Evolutionary conservation across 2,329 filamentous ascomycete genomes (phyloP).

Genomic region (Coniochaeta hoffmannii): DNA sequence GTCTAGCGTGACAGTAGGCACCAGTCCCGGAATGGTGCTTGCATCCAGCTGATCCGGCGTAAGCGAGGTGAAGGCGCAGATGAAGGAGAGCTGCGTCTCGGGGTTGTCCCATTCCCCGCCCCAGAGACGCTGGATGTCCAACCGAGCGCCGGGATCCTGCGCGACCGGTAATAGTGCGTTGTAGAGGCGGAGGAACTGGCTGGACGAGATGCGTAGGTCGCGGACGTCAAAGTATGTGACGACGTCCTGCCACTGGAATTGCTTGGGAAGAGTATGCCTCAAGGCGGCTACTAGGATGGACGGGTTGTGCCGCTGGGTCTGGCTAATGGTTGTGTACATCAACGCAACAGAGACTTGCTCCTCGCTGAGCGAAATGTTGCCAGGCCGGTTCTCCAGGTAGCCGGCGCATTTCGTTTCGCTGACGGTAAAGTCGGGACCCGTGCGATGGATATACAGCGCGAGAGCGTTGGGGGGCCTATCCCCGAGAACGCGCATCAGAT

Average conservation of each 20-base stretch:
- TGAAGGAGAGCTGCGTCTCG: slow-evolving; percentile 87
- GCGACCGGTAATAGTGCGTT: slow-evolving; percentile 70
- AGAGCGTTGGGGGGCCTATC: slow-evolving; percentile 50
- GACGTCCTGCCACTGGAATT: slow-evolving; percentile 66
- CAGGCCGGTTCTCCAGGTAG: slow-evolving; percentile 45
- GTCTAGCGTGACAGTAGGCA: slow-evolving; percentile 64
- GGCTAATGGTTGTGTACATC: slow-evolving; percentile 56
- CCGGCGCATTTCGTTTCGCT: slow-evolving; percentile 60
- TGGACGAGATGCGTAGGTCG: slow-evolving; percentile 64
- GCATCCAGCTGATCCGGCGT: slow-evolving; percentile 72
- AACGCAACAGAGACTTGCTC: slow-evolving; percentile 77
- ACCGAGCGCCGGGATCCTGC: slow-evolving; percentile 44
- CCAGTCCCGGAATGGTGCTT: slow-evolving; percentile 73
- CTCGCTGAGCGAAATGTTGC: slow-evolving; percentile 60
- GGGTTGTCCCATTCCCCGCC: slow-evolving; percentile 82
- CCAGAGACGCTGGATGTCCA: slow-evolving; percentile 88
- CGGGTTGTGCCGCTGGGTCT: slow-evolving; percentile 45
- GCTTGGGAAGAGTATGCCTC: slow-evolving; percentile 51
- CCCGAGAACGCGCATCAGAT: slow-evolving; percentile 58
- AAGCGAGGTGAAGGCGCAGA: slow-evolving; percentile 77
- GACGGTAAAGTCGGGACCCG: slow-evolving; percentile 66
- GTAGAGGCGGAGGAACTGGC: slow-evolving; percentile 78
- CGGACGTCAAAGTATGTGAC: slow-evolving; percentile 75
- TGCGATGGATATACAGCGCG: slow-evolving; percentile 63
- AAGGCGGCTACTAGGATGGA: slow-evolving; percentile 53